Conservation (phyloP, 139 green algal genomes). For the Auxenochlorella pyrenoidosa region DNA sequence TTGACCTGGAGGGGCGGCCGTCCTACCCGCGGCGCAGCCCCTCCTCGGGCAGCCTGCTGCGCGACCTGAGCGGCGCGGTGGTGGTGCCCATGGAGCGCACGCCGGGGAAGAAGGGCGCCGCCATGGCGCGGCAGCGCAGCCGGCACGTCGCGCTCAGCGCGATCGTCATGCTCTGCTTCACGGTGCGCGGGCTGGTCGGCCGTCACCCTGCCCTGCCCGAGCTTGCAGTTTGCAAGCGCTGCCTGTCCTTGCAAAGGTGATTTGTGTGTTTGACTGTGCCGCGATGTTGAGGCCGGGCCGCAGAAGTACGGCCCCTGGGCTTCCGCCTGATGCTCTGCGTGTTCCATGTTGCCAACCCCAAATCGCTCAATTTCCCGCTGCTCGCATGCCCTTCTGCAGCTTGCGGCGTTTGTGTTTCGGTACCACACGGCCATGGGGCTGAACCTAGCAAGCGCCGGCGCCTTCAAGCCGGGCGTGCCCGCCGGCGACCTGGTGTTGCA, state of each 20-base stretch:
- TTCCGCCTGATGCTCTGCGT: too few relatives aligned
- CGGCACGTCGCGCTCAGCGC: conserved; percentile 17
- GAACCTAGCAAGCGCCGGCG: too few relatives aligned
- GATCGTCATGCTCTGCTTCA: conserved; percentile 24
- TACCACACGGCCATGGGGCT: conserved; percentile 1
- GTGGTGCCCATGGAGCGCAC: background rate
- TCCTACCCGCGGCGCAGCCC: conserved; percentile 10
- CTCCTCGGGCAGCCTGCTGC: background rate
- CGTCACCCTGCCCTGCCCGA: background rate
- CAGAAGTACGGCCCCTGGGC: too few relatives aligned
- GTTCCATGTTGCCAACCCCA: too few relatives aligned
- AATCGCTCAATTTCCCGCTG: background rate
- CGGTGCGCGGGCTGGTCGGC: background rate
- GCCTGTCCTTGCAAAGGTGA: too few relatives aligned
- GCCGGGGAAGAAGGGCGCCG: background rate
- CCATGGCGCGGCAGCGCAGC: conserved; percentile 4
- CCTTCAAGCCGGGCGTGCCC: too few relatives aligned
- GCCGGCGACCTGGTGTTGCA: background rate
- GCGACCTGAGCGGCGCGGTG: background rate
- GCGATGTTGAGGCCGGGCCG: too few relatives aligned
- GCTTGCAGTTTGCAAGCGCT: too few relatives aligned
- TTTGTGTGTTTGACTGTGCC: too few relatives aligned
- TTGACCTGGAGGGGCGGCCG: background rate
- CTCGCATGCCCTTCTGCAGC: background rate
- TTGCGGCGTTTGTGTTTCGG: background rate